Percentiles rank a stretch among this genome's conserved stretches.
Evolutionary conservation across 2,329 filamentous ascomycete genomes (phyloP).

Genomic region (Alternaria longipes): DNA sequence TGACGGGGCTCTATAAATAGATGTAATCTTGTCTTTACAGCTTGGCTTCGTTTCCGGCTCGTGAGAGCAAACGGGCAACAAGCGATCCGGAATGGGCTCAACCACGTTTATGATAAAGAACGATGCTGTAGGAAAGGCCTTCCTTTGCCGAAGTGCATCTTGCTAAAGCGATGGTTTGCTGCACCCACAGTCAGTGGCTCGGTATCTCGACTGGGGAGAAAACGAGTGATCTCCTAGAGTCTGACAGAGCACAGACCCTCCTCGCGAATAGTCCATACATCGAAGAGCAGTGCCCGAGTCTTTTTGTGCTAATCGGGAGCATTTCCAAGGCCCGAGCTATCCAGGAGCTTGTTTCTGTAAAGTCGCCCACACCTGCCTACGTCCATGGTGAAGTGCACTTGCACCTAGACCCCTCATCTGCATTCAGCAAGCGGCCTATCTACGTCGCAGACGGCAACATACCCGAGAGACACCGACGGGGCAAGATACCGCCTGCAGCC

Average conservation of each 20-base stretch:
- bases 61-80: slow-evolving; percentile 6
- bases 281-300: slow-evolving; percentile 4
- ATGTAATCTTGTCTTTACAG: slow-evolving; percentile 6
- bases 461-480: slow-evolving; percentile 2
- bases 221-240: slow-evolving; percentile 4
- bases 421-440: slow-evolving; percentile 7
- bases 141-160: neutral
- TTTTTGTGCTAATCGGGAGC: slow-evolving; percentile 6
- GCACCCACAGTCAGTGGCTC: slow-evolving; percentile 8
- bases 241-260: slow-evolving; percentile 7
- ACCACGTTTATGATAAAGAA: slow-evolving; percentile 2
- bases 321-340: slow-evolving; percentile 6
- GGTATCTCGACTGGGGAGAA: slow-evolving; percentile 6
- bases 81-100: slow-evolving; percentile 2
- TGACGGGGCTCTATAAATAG: slow-evolving; percentile 6
- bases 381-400: slow-evolving; percentile 2
- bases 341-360: neutral
- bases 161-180: slow-evolving; percentile 9
- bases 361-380: neutral
- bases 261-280: slow-evolving; percentile 2
- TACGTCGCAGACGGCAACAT: slow-evolving; percentile 2
- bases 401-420: neutral
- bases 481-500: slow-evolving; percentile 1
- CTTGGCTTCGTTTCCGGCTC: slow-evolving; percentile 8
- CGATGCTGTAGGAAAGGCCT: neutral